Conservation (phyloP, 768 basidiomycete genomes). For the Lepiota subincarnata region DNA sequence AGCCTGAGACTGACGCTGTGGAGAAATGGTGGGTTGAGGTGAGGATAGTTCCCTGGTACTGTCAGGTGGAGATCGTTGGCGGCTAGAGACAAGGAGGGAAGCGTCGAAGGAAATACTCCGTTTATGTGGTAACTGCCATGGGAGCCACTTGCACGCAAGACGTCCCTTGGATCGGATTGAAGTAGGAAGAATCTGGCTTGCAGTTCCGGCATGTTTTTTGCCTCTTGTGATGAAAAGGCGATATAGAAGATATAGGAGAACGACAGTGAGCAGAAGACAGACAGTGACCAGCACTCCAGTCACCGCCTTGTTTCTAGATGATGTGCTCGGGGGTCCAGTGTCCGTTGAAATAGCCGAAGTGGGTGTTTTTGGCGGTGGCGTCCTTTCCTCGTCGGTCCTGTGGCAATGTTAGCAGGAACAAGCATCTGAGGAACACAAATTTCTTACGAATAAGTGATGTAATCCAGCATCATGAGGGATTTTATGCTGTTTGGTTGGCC, state of each 20-base stretch:
- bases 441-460: conserved; percentile 10
- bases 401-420: neutral
- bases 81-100: neutral
- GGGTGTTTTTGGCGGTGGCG: neutral
- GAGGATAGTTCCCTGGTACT: neutral
- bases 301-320: neutral
- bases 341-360: neutral
- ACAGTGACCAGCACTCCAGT: conserved; percentile 6
- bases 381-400: neutral
- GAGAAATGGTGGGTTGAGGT: neutral
- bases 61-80: neutral
- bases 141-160: neutral
- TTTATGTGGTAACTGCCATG: neutral
- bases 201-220: neutral
- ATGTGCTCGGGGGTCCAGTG: neutral
- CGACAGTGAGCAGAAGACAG: conserved; percentile 5
- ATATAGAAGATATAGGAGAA: conserved; percentile 3
- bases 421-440: neutral
- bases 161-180: neutral
- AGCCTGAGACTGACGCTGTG: conserved; percentile 1
- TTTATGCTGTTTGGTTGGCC: neutral
- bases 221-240: neutral
- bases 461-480: conserved; percentile 14
- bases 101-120: neutral
- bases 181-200: neutral